Percentiles rank a stretch among this genome's conserved stretches.
These are phyloP conservation scores for Malus orientalis DNA, from an alignment of 306 rosid species.

Conservation along the genomic window DNA sequence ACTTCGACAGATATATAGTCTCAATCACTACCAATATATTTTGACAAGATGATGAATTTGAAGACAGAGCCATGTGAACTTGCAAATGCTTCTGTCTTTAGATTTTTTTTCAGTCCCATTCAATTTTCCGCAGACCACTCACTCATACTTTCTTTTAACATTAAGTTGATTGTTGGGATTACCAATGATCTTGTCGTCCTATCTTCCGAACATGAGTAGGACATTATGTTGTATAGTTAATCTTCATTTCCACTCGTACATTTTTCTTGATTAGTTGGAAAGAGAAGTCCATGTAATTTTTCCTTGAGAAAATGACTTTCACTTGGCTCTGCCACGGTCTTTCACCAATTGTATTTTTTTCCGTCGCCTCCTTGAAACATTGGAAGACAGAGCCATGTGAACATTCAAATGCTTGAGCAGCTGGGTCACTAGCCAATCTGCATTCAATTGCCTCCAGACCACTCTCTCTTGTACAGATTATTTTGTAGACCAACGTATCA, in stretches of 20 bases:
- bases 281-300: conserved; percentile 8
- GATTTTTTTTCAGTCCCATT: too few species aligned
- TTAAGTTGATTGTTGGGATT: too few species aligned
- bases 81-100: too few species aligned
- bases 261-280: not conserved
- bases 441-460: not conserved
- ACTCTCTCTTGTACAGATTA: not conserved
- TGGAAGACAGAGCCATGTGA: not conserved
- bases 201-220: too few species aligned
- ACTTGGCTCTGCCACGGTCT: not conserved
- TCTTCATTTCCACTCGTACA: too few species aligned
- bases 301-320: not conserved
- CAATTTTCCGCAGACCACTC: not conserved
- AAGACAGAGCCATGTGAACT: not conserved
- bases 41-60: not conserved
- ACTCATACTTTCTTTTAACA: too few species aligned
- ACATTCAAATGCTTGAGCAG: not conserved
- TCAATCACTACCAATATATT: not conserved
- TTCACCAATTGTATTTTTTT: not conserved
- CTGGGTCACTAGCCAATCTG: not conserved
- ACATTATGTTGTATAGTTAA: too few species aligned
- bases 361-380: too few species aligned
- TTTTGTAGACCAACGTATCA: too few species aligned
- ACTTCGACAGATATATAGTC: too few species aligned
- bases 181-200: too few species aligned